A percentile compares a stretch with the other conserved stretches of the same genome.
Evolutionary conservation across 805 yeast genomes (phyloP).

Genomic region (Ogataea paraovalis): DNA sequence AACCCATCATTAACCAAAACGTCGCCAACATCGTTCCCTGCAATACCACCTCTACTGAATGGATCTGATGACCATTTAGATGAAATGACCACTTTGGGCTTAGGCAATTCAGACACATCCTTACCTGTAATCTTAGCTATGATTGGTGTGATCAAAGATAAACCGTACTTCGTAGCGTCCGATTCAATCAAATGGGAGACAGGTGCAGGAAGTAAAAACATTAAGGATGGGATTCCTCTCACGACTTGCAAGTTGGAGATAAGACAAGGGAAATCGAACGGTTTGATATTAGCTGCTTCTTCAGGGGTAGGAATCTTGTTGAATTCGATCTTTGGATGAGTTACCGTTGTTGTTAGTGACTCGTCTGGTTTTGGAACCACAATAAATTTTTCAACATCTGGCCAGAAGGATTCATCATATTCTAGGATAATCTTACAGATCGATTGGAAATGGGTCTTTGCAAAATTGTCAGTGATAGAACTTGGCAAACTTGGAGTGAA

Average conservation of each 20-base stretch:
- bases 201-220: conserved; percentile 45
- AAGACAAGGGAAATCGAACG: conserved; percentile 29
- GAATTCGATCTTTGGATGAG: conserved; percentile 12
- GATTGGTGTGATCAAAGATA: conserved; percentile 41
- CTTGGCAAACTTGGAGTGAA: conserved; percentile 36
- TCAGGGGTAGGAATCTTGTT: conserved; percentile 9
- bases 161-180: conserved; percentile 34
- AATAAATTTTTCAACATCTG: conserved; percentile 29
- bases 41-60: conserved; percentile 45
- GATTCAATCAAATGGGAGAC: conserved; percentile 43
- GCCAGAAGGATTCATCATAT: conserved; percentile 43
- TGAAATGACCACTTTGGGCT: conserved; percentile 24
- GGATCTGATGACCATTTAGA: conserved; percentile 50
- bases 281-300: conserved; percentile 7
- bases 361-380: conserved; percentile 26
- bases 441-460: conserved; percentile 34
- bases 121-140: conserved; percentile 28
- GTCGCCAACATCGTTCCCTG: conserved; percentile 41
- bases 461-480: conserved; percentile 25
- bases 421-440: conserved; percentile 44
- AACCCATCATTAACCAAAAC: conserved; percentile 32
- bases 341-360: conserved; percentile 3
- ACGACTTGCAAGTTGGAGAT: conserved; percentile 25
- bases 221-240: conserved; percentile 35
- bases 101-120: conserved; percentile 16